A percentile compares a stretch with the other conserved stretches of the same genome.
Evolutionary conservation across 345 rosid genomes (phyloP).

Genomic region (Arabidopsis arenosa): DNA sequence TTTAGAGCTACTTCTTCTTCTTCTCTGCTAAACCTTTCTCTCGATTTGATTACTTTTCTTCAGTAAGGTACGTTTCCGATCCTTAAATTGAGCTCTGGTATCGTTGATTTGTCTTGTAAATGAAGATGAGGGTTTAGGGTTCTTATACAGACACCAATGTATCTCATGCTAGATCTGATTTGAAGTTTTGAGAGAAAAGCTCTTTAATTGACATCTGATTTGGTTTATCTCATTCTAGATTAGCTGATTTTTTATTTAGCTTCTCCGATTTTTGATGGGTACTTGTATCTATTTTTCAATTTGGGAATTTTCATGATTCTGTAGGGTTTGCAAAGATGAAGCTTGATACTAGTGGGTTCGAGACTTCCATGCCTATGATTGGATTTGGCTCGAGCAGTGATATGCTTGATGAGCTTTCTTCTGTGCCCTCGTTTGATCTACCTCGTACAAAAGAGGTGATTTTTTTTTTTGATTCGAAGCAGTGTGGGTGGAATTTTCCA

Average conservation of each 20-base stretch:
- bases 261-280: neutral
- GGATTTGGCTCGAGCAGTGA: conserved; percentile 48
- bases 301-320: neutral
- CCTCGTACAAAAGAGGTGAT: conserved; percentile 77
- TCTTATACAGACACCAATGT: neutral
- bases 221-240: neutral
- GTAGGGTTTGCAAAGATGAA: conserved; percentile 62
- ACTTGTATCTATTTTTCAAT: neutral
- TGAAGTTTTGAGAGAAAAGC: neutral
- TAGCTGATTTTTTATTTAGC: neutral
- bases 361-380: conserved; percentile 51
- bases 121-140: conserved; percentile 7
- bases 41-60: conserved; percentile 38
- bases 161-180: conserved; percentile 38
- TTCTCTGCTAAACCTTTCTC: neutral
- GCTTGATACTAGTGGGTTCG: conserved; percentile 84
- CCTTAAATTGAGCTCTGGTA: conserved; percentile 17
- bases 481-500: neutral
- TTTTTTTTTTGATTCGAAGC: conserved; percentile 1
- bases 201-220: conserved; percentile 12
- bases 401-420: conserved; percentile 52
- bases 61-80: conserved; percentile 34
- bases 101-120: neutral
- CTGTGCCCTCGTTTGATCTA: conserved; percentile 67
- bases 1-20: conserved; percentile 15